phyloP scores from a whole-genome alignment of 228 moss, liverwort and hornwort genomes.

The Sphagnum fallax region DNA sequence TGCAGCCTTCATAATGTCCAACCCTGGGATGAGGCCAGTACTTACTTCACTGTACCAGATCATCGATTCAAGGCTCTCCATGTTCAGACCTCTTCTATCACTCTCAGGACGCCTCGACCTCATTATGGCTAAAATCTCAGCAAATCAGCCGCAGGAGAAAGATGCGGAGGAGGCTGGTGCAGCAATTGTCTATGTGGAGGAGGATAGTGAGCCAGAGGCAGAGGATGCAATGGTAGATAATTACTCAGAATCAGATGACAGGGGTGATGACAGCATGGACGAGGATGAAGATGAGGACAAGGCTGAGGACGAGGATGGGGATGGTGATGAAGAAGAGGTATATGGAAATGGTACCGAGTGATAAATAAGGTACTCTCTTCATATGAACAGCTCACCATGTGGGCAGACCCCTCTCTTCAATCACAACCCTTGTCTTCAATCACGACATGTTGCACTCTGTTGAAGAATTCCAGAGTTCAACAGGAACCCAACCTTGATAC shows the following conservation, averaged over 20 bases:
- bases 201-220: constrained; percentile 76
- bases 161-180: constrained; percentile 27
- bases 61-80: constrained; percentile 72
- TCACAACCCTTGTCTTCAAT: too few relatives aligned
- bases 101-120: constrained; percentile 92
- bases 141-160: constrained; percentile 27
- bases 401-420: too few relatives aligned
- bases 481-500: too few relatives aligned
- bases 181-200: constrained; percentile 84
- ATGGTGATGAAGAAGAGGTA: constrained; percentile 5
- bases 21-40: constrained; percentile 69
- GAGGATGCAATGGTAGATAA: constrained; percentile 63
- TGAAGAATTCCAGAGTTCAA: too few relatives aligned
- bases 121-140: constrained; percentile 77
- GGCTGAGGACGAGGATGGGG: constrained; percentile 22
- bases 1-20: constrained; percentile 71
- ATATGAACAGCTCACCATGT: too few relatives aligned
- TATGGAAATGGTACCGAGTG: too few relatives aligned
- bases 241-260: constrained; percentile 28
- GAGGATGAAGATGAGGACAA: constrained; percentile 40
- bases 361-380: too few relatives aligned
- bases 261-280: constrained; percentile 37
- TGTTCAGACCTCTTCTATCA: constrained; percentile 68
- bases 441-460: too few relatives aligned
- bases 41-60: constrained; percentile 68